Evolutionary conservation across 768 basidiomycete species (phyloP), one percentile per base, ranked within the genome.

Genomic region (Leucosporidium yakuticum): DNA sequence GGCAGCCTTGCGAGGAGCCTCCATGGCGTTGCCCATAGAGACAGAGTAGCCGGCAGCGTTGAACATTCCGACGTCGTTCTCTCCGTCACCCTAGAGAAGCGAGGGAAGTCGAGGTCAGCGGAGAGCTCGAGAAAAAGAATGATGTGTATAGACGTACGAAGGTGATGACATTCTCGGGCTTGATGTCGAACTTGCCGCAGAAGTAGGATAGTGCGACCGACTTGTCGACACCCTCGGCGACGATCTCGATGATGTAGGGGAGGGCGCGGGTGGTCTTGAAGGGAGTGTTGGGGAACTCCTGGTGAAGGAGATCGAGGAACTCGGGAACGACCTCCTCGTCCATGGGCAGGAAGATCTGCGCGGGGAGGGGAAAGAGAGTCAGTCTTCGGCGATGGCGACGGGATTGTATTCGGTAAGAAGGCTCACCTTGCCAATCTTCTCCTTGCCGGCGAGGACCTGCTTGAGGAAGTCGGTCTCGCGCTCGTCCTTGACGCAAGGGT

Each of bases 161-260:
- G 12, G 71, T 67, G 61, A 69, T 57, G 58, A 73, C 66, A 63
- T 73, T 73, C 64, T 73, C 66, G 34, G 71, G 65, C 51, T 60
- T 60, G 64, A 73, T 32, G 60, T 60, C 48, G 66, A 60, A 73
- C 68, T 69, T 69, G 65, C 66, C 61, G 63, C 65, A 68, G 71
- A 73, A 73, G 71, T 67, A 69, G 44, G 65, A 63, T 53, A 73
- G 68, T 20, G 71, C 71, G 31, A 62, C 68, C n/a, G 67, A 69
- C 71, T 73, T 73, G 68, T 73, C 71, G 68, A 73, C 71, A 53
- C 63, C 65, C 54, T 69, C 68, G 51, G 68, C 66, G 50, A 69
- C 71, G 20, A 73, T 67, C 58, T 73, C 71, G 66, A 73, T 73
- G 58, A 73, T 73, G 71, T 73, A 73, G 31, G 71, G 71, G 23